Percentiles rank a stretch among this genome's conserved stretches.
phyloP scores from a whole-genome alignment of 2,329 filamentous ascomycete species.

The Colletotrichum euphorbiae region DNA sequence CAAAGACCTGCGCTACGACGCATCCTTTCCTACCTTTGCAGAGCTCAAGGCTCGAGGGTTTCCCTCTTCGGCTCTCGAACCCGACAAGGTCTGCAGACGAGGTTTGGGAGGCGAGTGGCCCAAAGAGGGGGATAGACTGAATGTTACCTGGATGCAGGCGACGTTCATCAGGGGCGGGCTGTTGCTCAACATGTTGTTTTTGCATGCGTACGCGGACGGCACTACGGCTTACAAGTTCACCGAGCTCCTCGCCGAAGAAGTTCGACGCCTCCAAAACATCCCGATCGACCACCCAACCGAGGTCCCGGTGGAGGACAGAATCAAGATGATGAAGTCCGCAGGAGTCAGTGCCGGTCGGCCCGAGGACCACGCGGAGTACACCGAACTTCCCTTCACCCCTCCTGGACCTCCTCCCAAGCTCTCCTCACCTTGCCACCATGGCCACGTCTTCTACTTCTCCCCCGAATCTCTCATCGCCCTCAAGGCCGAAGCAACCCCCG shows the following conservation, averaged over 20 bases:
- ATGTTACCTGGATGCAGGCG: conserved; percentile 42
- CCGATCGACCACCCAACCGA: conserved; percentile 42
- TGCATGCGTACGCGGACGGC: conserved; percentile 51
- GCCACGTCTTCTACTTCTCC: conserved; percentile 49
- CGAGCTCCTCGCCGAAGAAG: conserved; percentile 51
- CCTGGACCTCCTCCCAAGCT: conserved; percentile 48
- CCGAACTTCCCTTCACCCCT: conserved; percentile 47
- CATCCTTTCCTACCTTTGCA: conserved; percentile 43
- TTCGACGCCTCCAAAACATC: conserved; percentile 47
- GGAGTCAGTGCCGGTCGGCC: conserved; percentile 45
- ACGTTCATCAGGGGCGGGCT: conserved; percentile 49
- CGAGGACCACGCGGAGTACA: conserved; percentile 49
- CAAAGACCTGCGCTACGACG: conserved; percentile 44
- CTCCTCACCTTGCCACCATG: conserved; percentile 46
- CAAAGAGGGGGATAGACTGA: conserved; percentile 36
- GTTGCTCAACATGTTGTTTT: conserved; percentile 44
- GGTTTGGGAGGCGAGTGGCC: conserved; percentile 43
- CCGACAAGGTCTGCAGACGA: conserved; percentile 43
- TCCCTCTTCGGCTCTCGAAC: conserved; percentile 43
- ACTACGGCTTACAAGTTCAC: conserved; percentile 48
- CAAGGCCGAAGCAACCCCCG: conserved; percentile 49
- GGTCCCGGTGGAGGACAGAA: conserved; percentile 46
- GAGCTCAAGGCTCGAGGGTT: conserved; percentile 46
- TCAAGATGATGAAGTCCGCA: conserved; percentile 46
- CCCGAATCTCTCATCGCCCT: conserved; percentile 44